Conservation (phyloP, 805 yeast genomes). For the Vanderwaltozyma tropicalis region DNA sequence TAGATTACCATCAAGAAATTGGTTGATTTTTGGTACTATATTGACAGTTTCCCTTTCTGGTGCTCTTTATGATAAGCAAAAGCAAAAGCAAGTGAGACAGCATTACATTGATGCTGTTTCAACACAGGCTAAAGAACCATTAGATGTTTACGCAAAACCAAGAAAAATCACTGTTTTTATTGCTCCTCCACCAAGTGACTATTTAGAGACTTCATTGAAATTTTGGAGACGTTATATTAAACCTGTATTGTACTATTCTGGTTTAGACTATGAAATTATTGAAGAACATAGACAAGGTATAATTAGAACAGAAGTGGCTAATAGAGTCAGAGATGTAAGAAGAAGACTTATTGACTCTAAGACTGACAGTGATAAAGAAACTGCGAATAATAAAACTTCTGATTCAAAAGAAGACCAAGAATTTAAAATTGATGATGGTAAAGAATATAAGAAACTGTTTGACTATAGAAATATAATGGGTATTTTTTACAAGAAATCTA, state of each 20-base stretch:
- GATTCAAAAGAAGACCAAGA: too few relatives aligned
- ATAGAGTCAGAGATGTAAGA: slow-evolving; percentile 64
- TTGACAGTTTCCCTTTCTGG: slow-evolving; percentile 63
- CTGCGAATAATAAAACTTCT: slow-evolving; percentile 4
- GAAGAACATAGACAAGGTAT: slow-evolving; percentile 83
- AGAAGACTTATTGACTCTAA: slow-evolving; percentile 29
- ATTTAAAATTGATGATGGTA: slow-evolving; percentile 20
- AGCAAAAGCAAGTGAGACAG: slow-evolving; percentile 56
- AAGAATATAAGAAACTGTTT: slow-evolving; percentile 21
- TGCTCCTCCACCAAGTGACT: slow-evolving; percentile 97
- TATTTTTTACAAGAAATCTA: slow-evolving; percentile 34
- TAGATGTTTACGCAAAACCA: slow-evolving; percentile 44
- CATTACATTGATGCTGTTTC: slow-evolving; percentile 56
- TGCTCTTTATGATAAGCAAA: slow-evolving; percentile 62
- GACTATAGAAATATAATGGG: slow-evolving; percentile 47
- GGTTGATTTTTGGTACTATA: slow-evolving; percentile 82
- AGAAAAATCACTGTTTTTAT: slow-evolving; percentile 72
- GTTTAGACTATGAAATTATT: slow-evolving; percentile 69
- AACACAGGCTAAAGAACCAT: slow-evolving; percentile 38
- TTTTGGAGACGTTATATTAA: slow-evolving; percentile 72
- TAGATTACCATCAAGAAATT: slow-evolving; percentile 79
- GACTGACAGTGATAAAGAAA: slow-evolving; percentile 5
- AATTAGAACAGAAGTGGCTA: slow-evolving; percentile 72
- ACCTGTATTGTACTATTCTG: slow-evolving; percentile 76
- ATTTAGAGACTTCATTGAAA: slow-evolving; percentile 58